Percentiles rank a stretch among this genome's conserved stretches.
Conservation (phyloP, 2,329 filamentous ascomycete genomes). For the Aspergillus sp. region DNA sequence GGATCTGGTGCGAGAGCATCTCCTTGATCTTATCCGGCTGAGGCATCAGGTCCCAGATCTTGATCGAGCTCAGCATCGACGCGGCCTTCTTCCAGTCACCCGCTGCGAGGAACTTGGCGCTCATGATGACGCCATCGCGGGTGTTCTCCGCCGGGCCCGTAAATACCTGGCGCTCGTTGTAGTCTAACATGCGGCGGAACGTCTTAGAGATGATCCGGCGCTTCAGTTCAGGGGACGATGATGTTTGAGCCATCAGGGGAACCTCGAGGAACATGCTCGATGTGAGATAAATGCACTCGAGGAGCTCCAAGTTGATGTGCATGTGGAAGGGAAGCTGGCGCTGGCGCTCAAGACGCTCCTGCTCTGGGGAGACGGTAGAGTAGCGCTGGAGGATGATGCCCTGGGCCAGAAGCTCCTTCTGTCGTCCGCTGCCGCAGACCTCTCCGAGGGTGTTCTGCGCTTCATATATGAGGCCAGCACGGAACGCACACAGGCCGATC, state of each 20-base stretch:
- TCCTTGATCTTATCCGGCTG: slow-evolving; percentile 86
- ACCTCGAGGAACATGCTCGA: slow-evolving; percentile 99
- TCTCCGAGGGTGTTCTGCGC: slow-evolving; percentile 96
- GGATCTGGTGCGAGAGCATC: slow-evolving; percentile 96
- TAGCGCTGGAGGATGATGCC: slow-evolving; percentile 98
- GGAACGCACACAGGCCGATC: slow-evolving; percentile 96
- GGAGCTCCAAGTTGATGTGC: slow-evolving; percentile 98
- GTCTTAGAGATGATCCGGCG: slow-evolving; percentile 99
- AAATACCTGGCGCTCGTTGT: slow-evolving; percentile 98
- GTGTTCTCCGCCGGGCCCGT: slow-evolving; percentile 98
- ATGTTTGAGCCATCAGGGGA: slow-evolving; percentile 89
- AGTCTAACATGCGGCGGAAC: slow-evolving; percentile 97
- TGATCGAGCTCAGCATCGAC: slow-evolving; percentile 90
- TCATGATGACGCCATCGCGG: slow-evolving; percentile 97
- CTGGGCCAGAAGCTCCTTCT: slow-evolving; percentile 96
- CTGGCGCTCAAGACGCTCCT: slow-evolving; percentile 94
- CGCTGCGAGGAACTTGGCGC: slow-evolving; percentile 88
- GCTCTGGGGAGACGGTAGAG: slow-evolving; percentile 90
- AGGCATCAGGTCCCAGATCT: slow-evolving; percentile 98
- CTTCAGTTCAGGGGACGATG: slow-evolving; percentile 91
- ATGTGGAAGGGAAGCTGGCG: slow-evolving; percentile 98
- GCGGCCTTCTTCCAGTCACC: slow-evolving; percentile 98
- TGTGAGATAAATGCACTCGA: slow-evolving; percentile 96
- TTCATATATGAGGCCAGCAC: slow-evolving; percentile 91
- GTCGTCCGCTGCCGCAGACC: slow-evolving; percentile 91